phyloP scores from a whole-genome alignment of 371 early-diverging fungal genomes.

The Blastocladiella emersonii region DNA sequence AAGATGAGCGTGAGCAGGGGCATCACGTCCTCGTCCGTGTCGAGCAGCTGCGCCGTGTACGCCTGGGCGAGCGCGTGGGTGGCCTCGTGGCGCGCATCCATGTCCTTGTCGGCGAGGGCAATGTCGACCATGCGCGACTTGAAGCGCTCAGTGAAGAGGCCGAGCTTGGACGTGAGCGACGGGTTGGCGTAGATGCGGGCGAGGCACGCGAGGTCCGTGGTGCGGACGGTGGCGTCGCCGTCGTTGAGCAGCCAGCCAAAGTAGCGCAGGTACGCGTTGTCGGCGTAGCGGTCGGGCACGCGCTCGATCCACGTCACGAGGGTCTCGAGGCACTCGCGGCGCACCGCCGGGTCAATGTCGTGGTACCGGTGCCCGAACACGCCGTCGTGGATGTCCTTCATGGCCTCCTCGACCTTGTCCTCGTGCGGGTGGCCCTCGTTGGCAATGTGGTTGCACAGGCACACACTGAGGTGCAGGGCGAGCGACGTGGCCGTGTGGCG shows the following conservation, averaged over 20 bases:
- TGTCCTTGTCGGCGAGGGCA: slow-evolving; percentile 61
- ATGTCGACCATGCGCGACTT: slow-evolving; percentile 64
- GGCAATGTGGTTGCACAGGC: slow-evolving; percentile 38
- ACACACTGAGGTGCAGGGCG: slow-evolving; percentile 41
- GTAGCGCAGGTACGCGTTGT: slow-evolving; percentile 58
- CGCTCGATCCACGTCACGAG: slow-evolving; percentile 60
- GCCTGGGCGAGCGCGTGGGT: slow-evolving; percentile 29
- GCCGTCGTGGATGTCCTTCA: slow-evolving; percentile 13
- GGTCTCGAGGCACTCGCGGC: slow-evolving; percentile 65
- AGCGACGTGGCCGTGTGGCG: slow-evolving; percentile 71
- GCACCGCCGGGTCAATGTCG: slow-evolving; percentile 73
- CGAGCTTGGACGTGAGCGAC: slow-evolving; percentile 29
- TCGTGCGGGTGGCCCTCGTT: slow-evolving; percentile 13
- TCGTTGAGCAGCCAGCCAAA: slow-evolving; percentile 80
- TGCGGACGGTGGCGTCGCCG: slow-evolving; percentile 40
- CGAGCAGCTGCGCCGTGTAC: slow-evolving; percentile 15
- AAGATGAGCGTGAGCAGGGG: slow-evolving; percentile 18
- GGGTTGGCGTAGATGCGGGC: slow-evolving; percentile 34
- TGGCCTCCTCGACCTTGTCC: slow-evolving; percentile 5
- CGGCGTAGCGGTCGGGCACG: slow-evolving; percentile 54
- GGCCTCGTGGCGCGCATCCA: slow-evolving; percentile 45
- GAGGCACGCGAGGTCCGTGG: slow-evolving; percentile 44
- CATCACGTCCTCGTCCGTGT: slow-evolving; percentile 20
- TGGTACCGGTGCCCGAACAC: slow-evolving; percentile 76
- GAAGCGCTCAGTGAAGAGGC: slow-evolving; percentile 56